Evolutionary conservation across 768 basidiomycete genomes (phyloP).

Genomic region (Paxillus involutus): DNA sequence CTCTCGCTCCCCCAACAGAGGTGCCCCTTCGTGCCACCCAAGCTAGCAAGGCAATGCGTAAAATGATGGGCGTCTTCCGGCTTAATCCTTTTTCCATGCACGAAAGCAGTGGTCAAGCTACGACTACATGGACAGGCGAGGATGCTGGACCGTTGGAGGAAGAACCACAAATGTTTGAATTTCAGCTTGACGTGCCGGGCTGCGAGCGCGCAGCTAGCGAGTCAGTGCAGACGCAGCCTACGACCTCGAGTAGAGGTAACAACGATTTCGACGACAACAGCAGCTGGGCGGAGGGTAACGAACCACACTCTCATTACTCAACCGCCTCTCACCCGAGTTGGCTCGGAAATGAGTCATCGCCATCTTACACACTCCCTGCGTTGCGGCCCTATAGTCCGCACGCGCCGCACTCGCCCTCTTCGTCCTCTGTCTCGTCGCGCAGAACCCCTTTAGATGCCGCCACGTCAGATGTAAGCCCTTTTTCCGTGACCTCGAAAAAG

Average conservation of each 20-base stretch:
- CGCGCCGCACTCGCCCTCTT: slow-evolving; percentile 25
- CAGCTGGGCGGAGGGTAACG: slow-evolving; percentile 25
- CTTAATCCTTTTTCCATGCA: slow-evolving; percentile 77
- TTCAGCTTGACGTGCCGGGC: slow-evolving; percentile 49
- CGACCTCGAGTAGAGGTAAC: slow-evolving; percentile 9
- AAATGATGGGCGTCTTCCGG: slow-evolving; percentile 77
- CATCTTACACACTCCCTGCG: slow-evolving; percentile 29
- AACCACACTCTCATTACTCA: slow-evolving; percentile 18
- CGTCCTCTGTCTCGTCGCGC: slow-evolving; percentile 25
- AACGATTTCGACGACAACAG: slow-evolving; percentile 16
- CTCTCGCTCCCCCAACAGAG: slow-evolving; percentile 55
- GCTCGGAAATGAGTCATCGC: slow-evolving; percentile 29
- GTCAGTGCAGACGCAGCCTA: slow-evolving; percentile 14
- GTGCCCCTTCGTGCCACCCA: slow-evolving; percentile 78
- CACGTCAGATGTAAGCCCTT: slow-evolving; percentile 25
- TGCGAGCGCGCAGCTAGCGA: slow-evolving; percentile 22
- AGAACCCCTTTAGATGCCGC: slow-evolving; percentile 22
- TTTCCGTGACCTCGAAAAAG: background rate
- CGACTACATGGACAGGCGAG: slow-evolving; percentile 45
- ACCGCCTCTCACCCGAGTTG: slow-evolving; percentile 24
- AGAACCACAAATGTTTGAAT: slow-evolving; percentile 63
- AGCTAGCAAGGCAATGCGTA: slow-evolving; percentile 66
- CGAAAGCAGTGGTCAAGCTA: slow-evolving; percentile 42
- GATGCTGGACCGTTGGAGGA: slow-evolving; percentile 60
- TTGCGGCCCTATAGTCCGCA: slow-evolving; percentile 30